Base-by-base conservation (phyloP, 225 moss, liverwort and hornwort genomes). In the Asterella californica region DNA sequence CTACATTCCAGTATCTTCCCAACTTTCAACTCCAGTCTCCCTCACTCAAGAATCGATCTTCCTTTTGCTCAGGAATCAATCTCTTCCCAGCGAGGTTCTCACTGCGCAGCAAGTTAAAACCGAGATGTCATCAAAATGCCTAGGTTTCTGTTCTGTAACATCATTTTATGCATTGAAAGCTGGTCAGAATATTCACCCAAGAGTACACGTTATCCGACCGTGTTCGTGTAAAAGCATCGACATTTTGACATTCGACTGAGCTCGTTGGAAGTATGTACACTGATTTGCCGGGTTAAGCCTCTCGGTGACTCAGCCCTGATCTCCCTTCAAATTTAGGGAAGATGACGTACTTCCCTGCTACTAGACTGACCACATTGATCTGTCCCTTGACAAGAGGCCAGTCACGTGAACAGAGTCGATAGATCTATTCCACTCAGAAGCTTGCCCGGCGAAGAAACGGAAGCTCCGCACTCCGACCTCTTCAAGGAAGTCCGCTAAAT, bases 221-320 rank as follows among this genome's bases (percentile, higher is more conserved):
- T 42, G 42, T 42, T 42, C 7, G 42, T 7, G 42, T 7, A 42
- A 42, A 42, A 42, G 42, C 4, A 42, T 42, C 7, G 42, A 42
- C 42, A 42, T 42, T 42, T 52, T 52, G 52, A 11, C 48, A 48
- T 48, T 59, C 65, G 25, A 27, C 67, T 34, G 12, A 33, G 67
- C 67, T 67, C 34, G 11, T n/a, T 72, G 71, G 21, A 72, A 72
- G 47, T 72, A 72, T 72, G 71, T 72, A 72, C 71, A 72, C 47
- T 72, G 71, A 12, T 33, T 46, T 45, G 22, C 46, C 42, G 71
- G 18, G 64, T 29, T 70, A 42, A 32, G 2, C 37, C 21, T 36
- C 71, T 47, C 71, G n/a, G n/a, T 70, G 70, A 34, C 37, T 70
- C 42, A 45, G 71, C 25, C 71, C 71, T 72, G 47, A 72, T 7